Evolutionary conservation across 1,284 basidiomycete species (phyloP), one percentile per base, ranked within the genome.

Genomic region (Rhodotorula sp.): DNA sequence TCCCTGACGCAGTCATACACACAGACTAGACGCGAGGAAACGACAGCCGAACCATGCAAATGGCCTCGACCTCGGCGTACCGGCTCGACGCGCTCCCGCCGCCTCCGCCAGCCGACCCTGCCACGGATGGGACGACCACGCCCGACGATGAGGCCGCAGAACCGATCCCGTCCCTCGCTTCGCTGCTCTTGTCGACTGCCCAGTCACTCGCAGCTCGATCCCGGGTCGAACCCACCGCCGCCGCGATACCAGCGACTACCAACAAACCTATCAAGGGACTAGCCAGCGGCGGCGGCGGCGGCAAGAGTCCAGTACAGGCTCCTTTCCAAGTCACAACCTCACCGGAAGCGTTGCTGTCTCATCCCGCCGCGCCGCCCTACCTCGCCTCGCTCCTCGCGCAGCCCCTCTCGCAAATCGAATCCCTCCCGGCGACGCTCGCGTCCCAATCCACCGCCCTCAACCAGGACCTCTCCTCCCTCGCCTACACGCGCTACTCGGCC

Each of bases 401-500:
- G n/a, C 71, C 75, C 10, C 58, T 76, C 18, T 57, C 73, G n/a
- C 56, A 67, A 4, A 63, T 76, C 16, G 60, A 64, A 26, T 16
- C 58, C 12, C 65, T 76, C 16, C 75, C 75, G 4, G 55, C 54
- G 15, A 58, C 67, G 2, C 73, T 76, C 59, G 45, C 62, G 5
- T 56, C 69, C 14, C 57, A 73, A 28, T 72, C 75, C 0, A 62
- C 59, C 14, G 56, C 75, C 2, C 75, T 76, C 64, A 69, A 75
- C 56, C 69, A 68, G 23, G 75, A 76, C 66, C 69, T 76, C 26
- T 67, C 73, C 14, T 67, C 73, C 18, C 75, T 76, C 63, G 73
- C 75, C 43, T 76, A 69, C 71, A 73, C 75, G 7, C 73, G 73
- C n/a, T 76, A 76, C 67, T 66, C 68, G 7, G 56, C 75, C 18